Base-by-base conservation (phyloP, 2,329 filamentous ascomycete species). In the Penicillium hordei region DNA sequence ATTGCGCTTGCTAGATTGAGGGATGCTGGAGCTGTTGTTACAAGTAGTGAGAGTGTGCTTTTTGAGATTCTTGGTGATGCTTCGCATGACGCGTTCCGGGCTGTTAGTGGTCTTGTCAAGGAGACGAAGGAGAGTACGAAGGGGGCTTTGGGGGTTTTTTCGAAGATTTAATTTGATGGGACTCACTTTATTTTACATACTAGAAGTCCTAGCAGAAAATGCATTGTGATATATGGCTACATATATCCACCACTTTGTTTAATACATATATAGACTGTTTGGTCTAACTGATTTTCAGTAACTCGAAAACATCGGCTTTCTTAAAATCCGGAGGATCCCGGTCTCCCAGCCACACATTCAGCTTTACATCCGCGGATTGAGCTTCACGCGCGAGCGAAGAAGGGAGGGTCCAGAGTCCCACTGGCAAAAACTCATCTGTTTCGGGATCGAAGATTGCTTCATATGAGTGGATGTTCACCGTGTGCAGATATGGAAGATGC, bases 21-120 rank as follows among this genome's bases (percentile, higher is more conserved):
- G 65, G 81, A 83, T 64, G 91, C 89, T 64, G 93, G 93, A 1
- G 90, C 87, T 36, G 78, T 85, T 7, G 86, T 97, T 33, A 96
- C 92, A 19, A 91, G 88, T 25, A 94, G 90, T 74, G 93, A 97
- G 84, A 89, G 90, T 75, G 88, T 90, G 77, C 77, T 97, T 70
- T 97, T 95, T 77, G 93, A 97, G 80, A 86, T 86, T 68, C 83
- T 97, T 79, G 91, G 90, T 19, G 93, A 97, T 77, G 91, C 93
- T 7, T 81, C 77, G 13, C 85, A 88, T 67, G 76, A 81, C 1
- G 86, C 76, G 55, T 97, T 97, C 72, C 89, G 84, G 77, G 81
- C 80, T 25, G 81, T 97, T 46, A 87, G 89, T 61, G 82, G 80
- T 54, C 69, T 97, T 56, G 89, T 97, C 56, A 96, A 93, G 81